Conservation (phyloP, 495 filamentous ascomycete genomes). For the Xylaria cubensis region DNA sequence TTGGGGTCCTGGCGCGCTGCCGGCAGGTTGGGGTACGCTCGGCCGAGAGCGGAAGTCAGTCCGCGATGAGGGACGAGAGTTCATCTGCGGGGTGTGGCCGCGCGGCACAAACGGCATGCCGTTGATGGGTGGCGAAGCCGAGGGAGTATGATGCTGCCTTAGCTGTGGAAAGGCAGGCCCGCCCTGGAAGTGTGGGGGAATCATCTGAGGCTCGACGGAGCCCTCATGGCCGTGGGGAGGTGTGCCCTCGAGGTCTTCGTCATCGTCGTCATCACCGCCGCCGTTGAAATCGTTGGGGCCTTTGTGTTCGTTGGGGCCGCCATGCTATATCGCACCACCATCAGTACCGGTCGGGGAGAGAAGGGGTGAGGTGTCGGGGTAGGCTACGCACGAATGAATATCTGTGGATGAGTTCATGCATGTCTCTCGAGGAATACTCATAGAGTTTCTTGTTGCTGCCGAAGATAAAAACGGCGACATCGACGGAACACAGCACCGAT, state of each 20-base stretch:
- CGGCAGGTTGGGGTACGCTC: constrained; percentile 70
- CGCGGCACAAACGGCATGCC: constrained; percentile 72
- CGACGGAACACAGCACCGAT: constrained; percentile 95
- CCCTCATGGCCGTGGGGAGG: constrained; percentile 63
- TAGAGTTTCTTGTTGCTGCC: constrained; percentile 98
- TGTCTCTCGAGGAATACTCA: constrained; percentile 93
- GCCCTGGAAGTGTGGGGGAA: constrained; percentile 78
- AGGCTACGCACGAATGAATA: constrained; percentile 81
- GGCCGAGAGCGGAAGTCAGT: constrained; percentile 78
- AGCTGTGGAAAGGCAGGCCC: constrained; percentile 79
- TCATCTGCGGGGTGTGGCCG: constrained; percentile 74
- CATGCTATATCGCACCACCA: constrained; percentile 66
- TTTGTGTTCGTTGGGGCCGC: constrained; percentile 92
- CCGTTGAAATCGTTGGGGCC: constrained; percentile 90
- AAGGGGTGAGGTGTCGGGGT: constrained; percentile 24
- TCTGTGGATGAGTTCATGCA: constrained; percentile 83
- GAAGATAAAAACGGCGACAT: constrained; percentile 98
- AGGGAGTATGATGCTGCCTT: constrained; percentile 81
- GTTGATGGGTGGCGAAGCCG: constrained; percentile 91
- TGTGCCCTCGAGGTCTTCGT: constrained; percentile 84
- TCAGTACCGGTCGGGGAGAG: constrained; percentile 37
- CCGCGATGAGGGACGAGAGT: constrained; percentile 80
- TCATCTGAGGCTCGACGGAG: constrained; percentile 60
- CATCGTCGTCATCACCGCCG: constrained; percentile 82
- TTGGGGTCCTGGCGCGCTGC: constrained; percentile 44